Evolutionary conservation across 2,329 filamentous ascomycete species (phyloP).

Genomic region (Talaromyces sp.): DNA sequence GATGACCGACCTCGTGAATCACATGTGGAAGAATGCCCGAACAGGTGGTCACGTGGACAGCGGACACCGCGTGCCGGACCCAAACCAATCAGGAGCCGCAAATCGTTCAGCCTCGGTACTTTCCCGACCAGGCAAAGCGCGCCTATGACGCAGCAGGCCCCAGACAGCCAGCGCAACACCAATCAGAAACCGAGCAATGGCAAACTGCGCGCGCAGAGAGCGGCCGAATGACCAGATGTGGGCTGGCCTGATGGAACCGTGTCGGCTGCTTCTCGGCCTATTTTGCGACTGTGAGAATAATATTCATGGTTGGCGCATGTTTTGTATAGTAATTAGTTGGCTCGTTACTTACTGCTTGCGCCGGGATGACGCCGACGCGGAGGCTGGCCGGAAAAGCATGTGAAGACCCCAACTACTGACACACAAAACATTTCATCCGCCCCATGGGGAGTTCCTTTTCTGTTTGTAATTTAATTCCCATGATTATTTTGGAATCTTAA

Average conservation of each 20-base stretch:
- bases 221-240: not conserved
- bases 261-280: not conserved
- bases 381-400: conserved; percentile 6
- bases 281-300: not conserved
- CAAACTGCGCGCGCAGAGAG: not conserved
- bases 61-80: not conserved
- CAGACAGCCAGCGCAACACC: conserved; percentile 5
- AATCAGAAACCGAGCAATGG: conserved; percentile 12
- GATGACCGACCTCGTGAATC: not conserved
- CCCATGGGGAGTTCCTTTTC: conserved; percentile 1
- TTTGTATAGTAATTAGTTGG: not conserved
- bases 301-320: not conserved
- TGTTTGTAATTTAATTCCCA: not conserved
- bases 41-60: not conserved
- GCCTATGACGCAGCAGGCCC: conserved; percentile 13
- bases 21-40: not conserved
- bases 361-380: conserved; percentile 5
- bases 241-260: not conserved
- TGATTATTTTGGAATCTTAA: not conserved
- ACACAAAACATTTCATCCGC: conserved; percentile 1
- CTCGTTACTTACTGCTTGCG: not conserved
- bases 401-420: conserved; percentile 7
- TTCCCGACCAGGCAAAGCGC: conserved; percentile 9
- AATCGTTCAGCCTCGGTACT: conserved; percentile 16
- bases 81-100: not conserved